phyloP scores from a whole-genome alignment of 345 rosid genomes.

The Lepidium aucheri region DNA sequence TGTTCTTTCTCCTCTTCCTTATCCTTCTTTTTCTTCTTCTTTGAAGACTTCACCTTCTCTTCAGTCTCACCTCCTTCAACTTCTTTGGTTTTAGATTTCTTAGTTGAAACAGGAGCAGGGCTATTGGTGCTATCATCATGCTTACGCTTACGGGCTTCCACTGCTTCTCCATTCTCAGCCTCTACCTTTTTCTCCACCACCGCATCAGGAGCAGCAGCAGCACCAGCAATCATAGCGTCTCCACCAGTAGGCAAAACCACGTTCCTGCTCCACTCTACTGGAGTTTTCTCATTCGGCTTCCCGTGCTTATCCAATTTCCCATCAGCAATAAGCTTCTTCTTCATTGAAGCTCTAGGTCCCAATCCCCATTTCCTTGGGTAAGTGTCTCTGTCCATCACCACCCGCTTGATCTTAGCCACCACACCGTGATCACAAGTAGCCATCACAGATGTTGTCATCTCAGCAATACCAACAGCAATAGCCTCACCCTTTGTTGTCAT shows the following conservation, averaged over 20 bases:
- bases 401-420: conserved; percentile 94
- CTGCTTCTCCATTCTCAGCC: conserved; percentile 32
- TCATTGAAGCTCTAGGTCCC: conserved; percentile 80
- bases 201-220: conserved; percentile 50
- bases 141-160: conserved; percentile 49
- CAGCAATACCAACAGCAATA: conserved; percentile 82
- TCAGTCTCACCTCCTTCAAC: conserved; percentile 21
- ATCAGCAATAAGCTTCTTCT: conserved; percentile 74
- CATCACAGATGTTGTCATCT: conserved; percentile 95
- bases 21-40: conserved; percentile 40
- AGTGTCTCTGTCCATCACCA: conserved; percentile 96
- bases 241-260: conserved; percentile 64
- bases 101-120: conserved; percentile 38
- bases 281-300: conserved; percentile 74
- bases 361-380: conserved; percentile 97
- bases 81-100: conserved; percentile 47
- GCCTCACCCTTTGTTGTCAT: conserved; percentile 99
- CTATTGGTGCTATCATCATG: conserved; percentile 34
- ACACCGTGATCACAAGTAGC: conserved; percentile 95
- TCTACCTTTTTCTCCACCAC: conserved; percentile 22
- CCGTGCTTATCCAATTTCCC: conserved; percentile 91
- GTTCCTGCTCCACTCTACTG: conserved; percentile 73
- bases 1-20: conserved; percentile 48
- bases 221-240: conserved; percentile 60
- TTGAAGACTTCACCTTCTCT: conserved; percentile 31